A percentile compares a stretch with the other conserved stretches of the same genome.
phyloP scores from a whole-genome alignment of 2,329 filamentous ascomycete genomes.

The Rhynchosporium agropyri region DNA sequence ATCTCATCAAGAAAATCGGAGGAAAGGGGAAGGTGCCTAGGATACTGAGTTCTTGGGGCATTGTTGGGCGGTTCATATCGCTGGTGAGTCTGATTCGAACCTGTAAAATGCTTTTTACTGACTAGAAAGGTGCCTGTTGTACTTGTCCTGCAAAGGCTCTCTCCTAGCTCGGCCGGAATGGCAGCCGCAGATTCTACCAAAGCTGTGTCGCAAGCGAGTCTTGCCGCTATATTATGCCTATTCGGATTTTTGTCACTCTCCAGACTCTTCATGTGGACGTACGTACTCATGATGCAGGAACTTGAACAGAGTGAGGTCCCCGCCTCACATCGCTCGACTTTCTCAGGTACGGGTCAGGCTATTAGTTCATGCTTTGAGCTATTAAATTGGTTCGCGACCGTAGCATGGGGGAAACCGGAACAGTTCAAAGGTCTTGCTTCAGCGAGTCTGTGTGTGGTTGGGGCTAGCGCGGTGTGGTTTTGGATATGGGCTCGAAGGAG shows the following conservation, averaged over 20 bases:
- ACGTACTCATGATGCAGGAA: conserved; percentile 47
- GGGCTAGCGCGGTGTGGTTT: conserved; percentile 41
- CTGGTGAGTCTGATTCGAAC: conserved; percentile 38
- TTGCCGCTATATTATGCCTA: conserved; percentile 32
- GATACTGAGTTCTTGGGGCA: conserved; percentile 44
- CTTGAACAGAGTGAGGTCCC: conserved; percentile 47
- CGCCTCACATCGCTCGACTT: conserved; percentile 43
- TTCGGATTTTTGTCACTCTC: conserved; percentile 47
- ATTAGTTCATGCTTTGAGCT: conserved; percentile 46
- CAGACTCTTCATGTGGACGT: conserved; percentile 47
- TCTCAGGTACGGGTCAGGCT: conserved; percentile 46
- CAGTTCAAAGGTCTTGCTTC: conserved; percentile 46
- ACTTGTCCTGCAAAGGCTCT: conserved; percentile 40
- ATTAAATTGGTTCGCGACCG: conserved; percentile 43
- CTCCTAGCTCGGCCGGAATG: conserved; percentile 13
- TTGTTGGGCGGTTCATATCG: conserved; percentile 44
- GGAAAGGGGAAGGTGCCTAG: conserved; percentile 23
- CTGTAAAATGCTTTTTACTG: neutral
- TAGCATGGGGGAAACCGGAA: conserved; percentile 43
- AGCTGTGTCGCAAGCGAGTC: conserved; percentile 25
- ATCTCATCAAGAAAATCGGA: conserved; percentile 33
- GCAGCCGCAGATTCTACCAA: conserved; percentile 20
- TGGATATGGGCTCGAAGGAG: conserved; percentile 42
- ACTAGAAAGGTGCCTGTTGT: conserved; percentile 42
- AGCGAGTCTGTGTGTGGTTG: conserved; percentile 43